A percentile compares a stretch with the other conserved stretches of the same genome.
These are phyloP conservation scores for Kwoniella sp. DNA, from an alignment of 768 basidiomycete species.

Conservation along the genomic window DNA sequence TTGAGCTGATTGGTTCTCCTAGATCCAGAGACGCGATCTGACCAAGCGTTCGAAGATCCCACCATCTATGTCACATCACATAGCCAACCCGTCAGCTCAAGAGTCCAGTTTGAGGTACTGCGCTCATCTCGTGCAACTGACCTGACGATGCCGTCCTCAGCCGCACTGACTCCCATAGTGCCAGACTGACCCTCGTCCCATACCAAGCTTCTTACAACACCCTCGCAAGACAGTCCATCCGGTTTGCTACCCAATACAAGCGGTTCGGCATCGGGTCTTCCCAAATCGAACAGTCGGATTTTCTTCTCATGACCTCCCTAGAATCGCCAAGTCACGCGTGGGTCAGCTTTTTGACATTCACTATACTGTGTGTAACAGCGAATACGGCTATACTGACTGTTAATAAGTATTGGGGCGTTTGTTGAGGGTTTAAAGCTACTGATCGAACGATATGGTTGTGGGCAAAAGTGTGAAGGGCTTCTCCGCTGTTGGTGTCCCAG, in stretches of 20 bases:
- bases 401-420: conserved; percentile 51
- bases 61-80: conserved; percentile 69
- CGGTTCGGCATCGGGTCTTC: conserved; percentile 81
- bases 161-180: conserved; percentile 77
- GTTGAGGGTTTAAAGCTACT: conserved; percentile 75
- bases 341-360: no score
- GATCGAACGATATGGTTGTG: conserved; percentile 98
- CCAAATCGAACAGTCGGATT: conserved; percentile 89
- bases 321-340: not conserved
- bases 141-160: conserved; percentile 90
- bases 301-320: conserved; percentile 96
- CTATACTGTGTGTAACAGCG: not conserved
- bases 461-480: conserved; percentile 88
- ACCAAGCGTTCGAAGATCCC: conserved; percentile 82
- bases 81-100: not conserved
- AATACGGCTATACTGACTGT: conserved; percentile 35
- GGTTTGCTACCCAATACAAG: conserved; percentile 69
- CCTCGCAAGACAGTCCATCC: conserved; percentile 71
- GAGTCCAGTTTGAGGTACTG: no score
- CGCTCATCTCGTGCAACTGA: conserved; percentile 60
- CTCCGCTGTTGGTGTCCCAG: conserved; percentile 91
- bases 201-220: conserved; percentile 86
- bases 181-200: conserved; percentile 78
- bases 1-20: conserved; percentile 80
- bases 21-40: conserved; percentile 72